Percentiles rank a stretch among this genome's conserved stretches.
These are phyloP conservation scores for Haematococcus lacustris DNA, from an alignment of 139 green algal species.

Conservation along the genomic window DNA sequence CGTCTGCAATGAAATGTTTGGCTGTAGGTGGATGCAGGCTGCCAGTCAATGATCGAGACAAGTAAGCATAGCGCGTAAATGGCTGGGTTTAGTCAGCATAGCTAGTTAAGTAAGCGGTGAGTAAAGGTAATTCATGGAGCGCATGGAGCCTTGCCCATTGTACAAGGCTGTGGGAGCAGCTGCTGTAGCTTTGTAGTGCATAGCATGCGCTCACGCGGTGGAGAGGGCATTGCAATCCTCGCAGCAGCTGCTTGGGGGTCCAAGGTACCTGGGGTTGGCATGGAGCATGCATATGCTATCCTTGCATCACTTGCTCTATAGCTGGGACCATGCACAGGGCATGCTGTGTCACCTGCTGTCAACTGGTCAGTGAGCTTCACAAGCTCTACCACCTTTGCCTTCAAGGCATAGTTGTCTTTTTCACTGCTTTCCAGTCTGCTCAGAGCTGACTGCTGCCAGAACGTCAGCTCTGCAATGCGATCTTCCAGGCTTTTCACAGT, in stretches of 20 bases:
- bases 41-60: neutral
- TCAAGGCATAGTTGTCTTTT: conserved; percentile 50
- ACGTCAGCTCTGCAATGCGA: conserved; percentile 38
- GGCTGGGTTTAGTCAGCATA: neutral
- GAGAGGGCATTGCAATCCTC: conserved; percentile 10
- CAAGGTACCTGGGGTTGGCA: conserved; percentile 8
- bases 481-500: conserved; percentile 38
- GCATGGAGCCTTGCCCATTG: neutral
- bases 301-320: neutral
- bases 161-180: too few relatives aligned
- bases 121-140: too few relatives aligned
- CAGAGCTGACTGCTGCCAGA: conserved; percentile 44
- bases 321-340: neutral
- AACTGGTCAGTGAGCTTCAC: conserved; percentile 35
- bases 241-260: conserved; percentile 13
- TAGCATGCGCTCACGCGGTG: conserved; percentile 1
- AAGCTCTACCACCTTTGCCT: conserved; percentile 38
- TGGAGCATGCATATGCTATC: conserved; percentile 1
- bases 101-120: neutral
- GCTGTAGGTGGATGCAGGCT: too few relatives aligned
- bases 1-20: neutral
- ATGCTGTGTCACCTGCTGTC: conserved; percentile 24
- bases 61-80: neutral
- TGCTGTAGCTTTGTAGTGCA: neutral
- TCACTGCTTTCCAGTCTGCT: conserved; percentile 33